These are phyloP conservation scores for Pharus latifolius DNA, from an alignment of 176 grass and related monocot genomes.

Conservation along the genomic window DNA sequence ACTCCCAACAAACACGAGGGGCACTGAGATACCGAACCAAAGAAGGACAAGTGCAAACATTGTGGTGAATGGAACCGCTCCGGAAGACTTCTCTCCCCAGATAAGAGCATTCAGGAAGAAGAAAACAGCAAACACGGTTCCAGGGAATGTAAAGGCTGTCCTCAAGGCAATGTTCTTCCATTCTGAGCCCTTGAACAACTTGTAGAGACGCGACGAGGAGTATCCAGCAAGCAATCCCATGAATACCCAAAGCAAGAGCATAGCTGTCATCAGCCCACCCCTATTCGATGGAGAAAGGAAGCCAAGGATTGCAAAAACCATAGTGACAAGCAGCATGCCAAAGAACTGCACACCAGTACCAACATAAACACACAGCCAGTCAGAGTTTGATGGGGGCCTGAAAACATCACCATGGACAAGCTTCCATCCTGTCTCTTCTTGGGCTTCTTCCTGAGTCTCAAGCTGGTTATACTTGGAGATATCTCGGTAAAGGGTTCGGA, in stretches of 20 bases:
- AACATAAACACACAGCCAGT: slow-evolving; percentile 35
- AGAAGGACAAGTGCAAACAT: slow-evolving; percentile 47
- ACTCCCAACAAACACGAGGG: slow-evolving; percentile 38
- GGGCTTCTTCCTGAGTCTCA: slow-evolving; percentile 39
- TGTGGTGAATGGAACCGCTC: slow-evolving; percentile 38
- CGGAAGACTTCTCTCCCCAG: slow-evolving; percentile 45
- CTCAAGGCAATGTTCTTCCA: slow-evolving; percentile 32
- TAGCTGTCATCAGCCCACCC: slow-evolving; percentile 37
- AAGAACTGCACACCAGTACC: slow-evolving; percentile 41
- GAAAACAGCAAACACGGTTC: slow-evolving; percentile 19
- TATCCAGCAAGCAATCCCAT: slow-evolving; percentile 41
- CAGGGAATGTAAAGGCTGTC: slow-evolving; percentile 37
- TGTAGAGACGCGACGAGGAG: slow-evolving; percentile 26
- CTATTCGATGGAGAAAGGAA: slow-evolving; percentile 45
- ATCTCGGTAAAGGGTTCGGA: slow-evolving; percentile 35
- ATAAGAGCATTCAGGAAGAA: slow-evolving; percentile 36
- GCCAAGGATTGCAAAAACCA: slow-evolving; percentile 37
- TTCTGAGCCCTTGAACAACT: slow-evolving; percentile 27
- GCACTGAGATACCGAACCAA: slow-evolving; percentile 50
- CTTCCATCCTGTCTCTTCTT: too few relatives aligned
- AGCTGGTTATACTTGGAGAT: slow-evolving; percentile 45
- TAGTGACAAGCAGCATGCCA: slow-evolving; percentile 38
- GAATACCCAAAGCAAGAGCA: slow-evolving; percentile 43
- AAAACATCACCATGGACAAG: too few relatives aligned
- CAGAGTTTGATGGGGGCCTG: slow-evolving; percentile 22